These are phyloP conservation scores for Colletotrichum lentis DNA, from an alignment of 2,329 filamentous ascomycete species.

Conservation along the genomic window DNA sequence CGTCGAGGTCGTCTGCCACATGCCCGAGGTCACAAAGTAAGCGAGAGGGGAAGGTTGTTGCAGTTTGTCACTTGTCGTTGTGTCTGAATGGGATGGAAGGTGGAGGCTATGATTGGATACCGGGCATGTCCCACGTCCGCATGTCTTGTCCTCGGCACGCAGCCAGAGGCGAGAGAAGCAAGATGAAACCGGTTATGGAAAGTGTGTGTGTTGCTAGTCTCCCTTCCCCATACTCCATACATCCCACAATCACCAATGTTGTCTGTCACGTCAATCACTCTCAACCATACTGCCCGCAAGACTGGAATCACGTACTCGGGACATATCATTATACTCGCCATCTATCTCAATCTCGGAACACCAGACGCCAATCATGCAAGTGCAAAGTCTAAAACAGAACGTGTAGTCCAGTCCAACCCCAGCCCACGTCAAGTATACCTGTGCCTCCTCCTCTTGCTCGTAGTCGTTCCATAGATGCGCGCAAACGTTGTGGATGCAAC, in stretches of 20 bases:
- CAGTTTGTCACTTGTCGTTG: neutral
- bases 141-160: too few relatives aligned
- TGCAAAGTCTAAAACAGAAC: slow-evolving; percentile 31
- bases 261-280: neutral
- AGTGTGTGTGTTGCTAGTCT: too few relatives aligned
- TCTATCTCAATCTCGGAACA: slow-evolving; percentile 38
- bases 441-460: slow-evolving; percentile 1
- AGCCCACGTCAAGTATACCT: slow-evolving; percentile 17
- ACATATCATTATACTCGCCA: slow-evolving; percentile 37
- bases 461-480: neutral
- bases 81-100: neutral
- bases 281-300: neutral
- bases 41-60: neutral
- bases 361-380: slow-evolving; percentile 34
- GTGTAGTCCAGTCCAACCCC: slow-evolving; percentile 12
- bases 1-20: slow-evolving; percentile 55
- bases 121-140: too few relatives aligned
- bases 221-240: too few relatives aligned
- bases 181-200: too few relatives aligned
- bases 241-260: too few relatives aligned
- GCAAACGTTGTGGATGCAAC: neutral
- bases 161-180: too few relatives aligned
- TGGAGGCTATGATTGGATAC: too few relatives aligned
- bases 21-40: slow-evolving; percentile 26
- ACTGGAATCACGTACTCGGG: slow-evolving; percentile 12